Evolutionary conservation across 306 rosid genomes (phyloP), one percentile per base, ranked within the genome.

Genomic region (Fagus crenata): DNA sequence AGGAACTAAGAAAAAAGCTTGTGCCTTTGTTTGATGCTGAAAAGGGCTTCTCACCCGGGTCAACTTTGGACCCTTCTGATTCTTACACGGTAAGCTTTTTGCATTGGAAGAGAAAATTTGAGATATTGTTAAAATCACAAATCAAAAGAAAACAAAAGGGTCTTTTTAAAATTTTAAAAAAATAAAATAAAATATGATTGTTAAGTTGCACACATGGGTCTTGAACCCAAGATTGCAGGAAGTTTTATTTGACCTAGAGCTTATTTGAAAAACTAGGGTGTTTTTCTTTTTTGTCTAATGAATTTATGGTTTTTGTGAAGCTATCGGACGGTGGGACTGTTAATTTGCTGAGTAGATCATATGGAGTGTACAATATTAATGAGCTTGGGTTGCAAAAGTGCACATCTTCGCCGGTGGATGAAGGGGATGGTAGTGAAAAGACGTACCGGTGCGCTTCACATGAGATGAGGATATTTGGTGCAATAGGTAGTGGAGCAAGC

Each of bases 401-500:
- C 77, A 81, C 96, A 12, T 85, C 98, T 39, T 81, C 90, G 12
- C 84, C 81, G 33, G 83, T 73, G 17, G 85, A 87, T 67, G 91
- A 81, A 63, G 59, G 41, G 13, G 86, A 86, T 59, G 78, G 73
- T 6, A 81, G 84, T 46, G 97, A 92, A 72, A 92, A 87, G 83
- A 92, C 93, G 2, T 90, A 90, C 76, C 84, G 67, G 42, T 92
- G 97, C 81, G 93, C 85, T 77, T 90, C 98, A 33, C 86, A 78
- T 9, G 98, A 95, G 86, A 95, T 92, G 97, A 89, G 93, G 73
- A 83, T 92, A 70, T 92, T 92, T 86, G 98, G 98, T 77, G 97
- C 97, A 37, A 95, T 95, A 3, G 98, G 98, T 51, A 89, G 97
- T 75, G 98, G 98, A 17, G 98, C 98, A 14, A 95, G 98, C 72